Evolutionary conservation across 768 basidiomycete genomes (phyloP).

Genomic region (Tylopilus felleus): DNA sequence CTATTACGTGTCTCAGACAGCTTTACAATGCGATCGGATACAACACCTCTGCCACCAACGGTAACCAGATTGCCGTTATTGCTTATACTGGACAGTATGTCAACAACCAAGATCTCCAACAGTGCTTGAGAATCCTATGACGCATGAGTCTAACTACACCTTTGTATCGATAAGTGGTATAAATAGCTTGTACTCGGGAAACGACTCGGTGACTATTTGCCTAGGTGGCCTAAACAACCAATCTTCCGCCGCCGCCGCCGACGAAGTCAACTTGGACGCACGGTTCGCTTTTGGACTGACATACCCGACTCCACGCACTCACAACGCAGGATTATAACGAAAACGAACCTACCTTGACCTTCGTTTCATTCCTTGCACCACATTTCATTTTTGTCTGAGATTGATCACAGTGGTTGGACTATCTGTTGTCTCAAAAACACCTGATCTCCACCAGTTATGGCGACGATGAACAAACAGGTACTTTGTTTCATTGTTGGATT

Average conservation of each 20-base stretch:
- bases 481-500: neutral
- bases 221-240: slow-evolving; percentile 64
- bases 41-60: slow-evolving; percentile 38
- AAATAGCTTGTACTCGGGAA: neutral
- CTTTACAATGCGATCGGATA: slow-evolving; percentile 54
- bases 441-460: slow-evolving; percentile 71
- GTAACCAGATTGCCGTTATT: slow-evolving; percentile 52
- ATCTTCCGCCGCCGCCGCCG: slow-evolving; percentile 46
- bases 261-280: slow-evolving; percentile 65
- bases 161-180: slow-evolving; percentile 55
- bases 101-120: slow-evolving; percentile 50
- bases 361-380: slow-evolving; percentile 10
- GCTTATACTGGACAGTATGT: slow-evolving; percentile 54
- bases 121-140: slow-evolving; percentile 47
- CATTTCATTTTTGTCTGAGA: neutral
- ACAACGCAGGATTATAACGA: slow-evolving; percentile 46
- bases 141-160: slow-evolving; percentile 48
- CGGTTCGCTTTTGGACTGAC: slow-evolving; percentile 67
- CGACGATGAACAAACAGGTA: slow-evolving; percentile 70
- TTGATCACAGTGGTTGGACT: slow-evolving; percentile 56
- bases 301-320: slow-evolving; percentile 49
- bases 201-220: slow-evolving; percentile 6
- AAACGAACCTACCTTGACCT: slow-evolving; percentile 46
- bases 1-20: slow-evolving; percentile 50
- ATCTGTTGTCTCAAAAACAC: slow-evolving; percentile 42